Evolutionary conservation across 2,329 filamentous ascomycete species (phyloP), one percentile per base, ranked within the genome.

Genomic region (Penicillium sp.): DNA sequence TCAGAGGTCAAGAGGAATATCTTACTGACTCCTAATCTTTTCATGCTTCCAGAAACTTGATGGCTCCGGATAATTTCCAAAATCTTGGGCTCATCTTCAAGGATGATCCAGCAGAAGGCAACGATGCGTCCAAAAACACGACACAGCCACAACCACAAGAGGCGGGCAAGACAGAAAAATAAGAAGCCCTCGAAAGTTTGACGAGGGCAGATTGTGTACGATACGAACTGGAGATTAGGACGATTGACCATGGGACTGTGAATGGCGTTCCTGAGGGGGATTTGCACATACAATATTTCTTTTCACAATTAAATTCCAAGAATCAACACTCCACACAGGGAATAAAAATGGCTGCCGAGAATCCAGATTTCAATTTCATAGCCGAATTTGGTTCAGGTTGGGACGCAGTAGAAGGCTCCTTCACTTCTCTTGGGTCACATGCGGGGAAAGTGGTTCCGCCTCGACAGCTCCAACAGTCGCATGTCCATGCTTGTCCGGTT

Each of bases 61-160:
- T 98, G 93, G 90, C 90, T 6, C 88, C 81, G 58, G 93, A 98
- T 64, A 88, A 95, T 50, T 93, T 97, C 70, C 89, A 87, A 69
- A 98, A 98, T 64, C 75, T 98, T 36, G 93, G 93, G 0, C 93
- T 95, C 59, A 73, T 76, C 5, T 76, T 79, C 50, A 77, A 81
- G 39, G 68, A 70, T 25, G 55, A 62, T 4, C 55, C 59, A 32
- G 43, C 50, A 18, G 54, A 60, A 33, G 48, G 45, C 8, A 43
- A 45, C n/a, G 27, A 45, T n/a, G 26, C 45, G 1, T 18, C 52
- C 4, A 45, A 27, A 13, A 39, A 12, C 32, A 39, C 35, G 9
- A 26, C 47, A 13, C 39, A 45, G 36, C 12, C 45, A 35, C 37
- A 48, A 50, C 12, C 45, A 35, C 37, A 48, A 50, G 46, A 35